phyloP scores from a whole-genome alignment of 257 asterid genomes.

The Cordia subcordata region DNA sequence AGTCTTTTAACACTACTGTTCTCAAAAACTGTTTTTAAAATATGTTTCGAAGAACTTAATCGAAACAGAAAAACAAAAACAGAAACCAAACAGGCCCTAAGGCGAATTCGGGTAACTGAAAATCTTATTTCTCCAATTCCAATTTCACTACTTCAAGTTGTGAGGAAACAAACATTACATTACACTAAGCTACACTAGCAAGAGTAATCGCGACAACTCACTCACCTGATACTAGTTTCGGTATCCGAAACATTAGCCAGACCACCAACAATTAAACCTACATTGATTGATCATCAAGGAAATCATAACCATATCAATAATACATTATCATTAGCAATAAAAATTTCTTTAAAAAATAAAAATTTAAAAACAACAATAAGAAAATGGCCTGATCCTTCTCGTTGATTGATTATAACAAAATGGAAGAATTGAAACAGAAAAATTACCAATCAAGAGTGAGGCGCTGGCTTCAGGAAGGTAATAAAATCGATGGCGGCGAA shows the following conservation, averaged over 20 bases:
- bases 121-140: not conserved
- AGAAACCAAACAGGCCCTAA: too few species aligned
- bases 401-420: not conserved
- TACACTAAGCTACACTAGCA: not conserved
- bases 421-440: not conserved
- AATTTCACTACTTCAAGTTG: not conserved
- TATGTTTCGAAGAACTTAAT: too few species aligned
- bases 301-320: not conserved
- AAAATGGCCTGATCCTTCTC: too few species aligned
- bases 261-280: constrained; percentile 92
- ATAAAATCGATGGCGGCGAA: constrained; percentile 90
- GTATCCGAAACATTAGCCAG: constrained; percentile 87
- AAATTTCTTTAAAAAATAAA: too few species aligned
- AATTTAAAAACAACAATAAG: too few species aligned
- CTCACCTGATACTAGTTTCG: constrained; percentile 77
- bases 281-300: constrained; percentile 1
- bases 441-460: constrained; percentile 88
- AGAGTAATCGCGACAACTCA: too few species aligned
- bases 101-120: not conserved
- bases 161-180: not conserved
- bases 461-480: constrained; percentile 99
- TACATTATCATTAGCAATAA: not conserved
- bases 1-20: too few species aligned
- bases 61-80: too few species aligned
- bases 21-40: too few species aligned